A percentile compares a stretch with the other conserved stretches of the same genome.
phyloP scores from a whole-genome alignment of 108 stramenopile genomes.

The Nannochloropsis gaditana region DNA sequence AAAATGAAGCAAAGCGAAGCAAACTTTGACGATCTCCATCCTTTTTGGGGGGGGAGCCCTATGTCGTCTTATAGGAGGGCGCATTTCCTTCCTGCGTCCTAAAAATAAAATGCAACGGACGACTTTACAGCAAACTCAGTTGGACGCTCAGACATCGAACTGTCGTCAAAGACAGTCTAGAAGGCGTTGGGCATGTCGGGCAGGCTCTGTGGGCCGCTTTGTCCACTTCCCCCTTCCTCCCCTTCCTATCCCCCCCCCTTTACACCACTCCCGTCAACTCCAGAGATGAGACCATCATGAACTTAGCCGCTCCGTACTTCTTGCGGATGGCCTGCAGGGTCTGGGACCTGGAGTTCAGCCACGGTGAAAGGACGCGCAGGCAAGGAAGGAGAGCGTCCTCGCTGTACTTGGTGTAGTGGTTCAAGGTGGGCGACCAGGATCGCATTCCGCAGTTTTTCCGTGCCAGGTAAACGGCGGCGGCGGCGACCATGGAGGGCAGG shows the following conservation, averaged over 20 bases:
- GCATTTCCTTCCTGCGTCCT: no score
- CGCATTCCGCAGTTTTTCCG: slow-evolving; percentile 63
- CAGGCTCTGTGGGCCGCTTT: no score
- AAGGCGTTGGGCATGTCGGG: no score
- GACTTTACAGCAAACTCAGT: no score
- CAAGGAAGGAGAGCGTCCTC: slow-evolving; percentile 70
- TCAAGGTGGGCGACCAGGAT: slow-evolving; percentile 77
- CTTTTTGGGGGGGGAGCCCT: no score
- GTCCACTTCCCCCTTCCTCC: not conserved
- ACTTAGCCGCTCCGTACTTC: slow-evolving; percentile 29
- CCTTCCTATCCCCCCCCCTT: not conserved
- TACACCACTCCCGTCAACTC: not conserved
- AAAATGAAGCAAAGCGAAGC: no score
- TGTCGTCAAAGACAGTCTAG: no score
- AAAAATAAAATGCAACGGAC: no score
- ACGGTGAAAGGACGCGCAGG: slow-evolving; percentile 49
- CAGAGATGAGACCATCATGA: slow-evolving; percentile 20
- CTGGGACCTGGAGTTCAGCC: slow-evolving; percentile 21
- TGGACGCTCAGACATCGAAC: no score
- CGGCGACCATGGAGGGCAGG: slow-evolving; percentile 75
- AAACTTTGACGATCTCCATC: no score
- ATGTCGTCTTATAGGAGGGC: no score
- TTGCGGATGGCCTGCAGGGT: slow-evolving; percentile 35
- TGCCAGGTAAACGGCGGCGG: slow-evolving; percentile 79
- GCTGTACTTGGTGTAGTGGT: slow-evolving; percentile 66